Percentiles rank a stretch among this genome's conserved stretches.
phyloP scores from a whole-genome alignment of 1,284 basidiomycete genomes.

The Exsudoporus floridanus region DNA sequence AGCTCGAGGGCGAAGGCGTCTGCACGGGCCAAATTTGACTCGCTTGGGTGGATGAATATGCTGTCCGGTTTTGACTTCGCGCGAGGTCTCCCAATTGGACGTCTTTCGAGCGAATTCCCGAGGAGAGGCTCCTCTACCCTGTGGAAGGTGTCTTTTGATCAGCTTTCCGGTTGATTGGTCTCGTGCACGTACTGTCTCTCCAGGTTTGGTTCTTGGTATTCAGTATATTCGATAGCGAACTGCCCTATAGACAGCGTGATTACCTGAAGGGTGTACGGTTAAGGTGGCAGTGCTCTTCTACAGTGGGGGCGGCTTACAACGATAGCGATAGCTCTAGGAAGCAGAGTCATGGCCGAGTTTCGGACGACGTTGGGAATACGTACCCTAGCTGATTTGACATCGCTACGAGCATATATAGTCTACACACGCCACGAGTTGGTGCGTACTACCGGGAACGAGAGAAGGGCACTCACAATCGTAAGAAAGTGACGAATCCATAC shows the following conservation, averaged over 20 bases:
- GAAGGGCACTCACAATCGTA: constrained; percentile 52
- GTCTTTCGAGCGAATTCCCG: constrained; percentile 17
- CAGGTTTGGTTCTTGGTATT: constrained; percentile 29
- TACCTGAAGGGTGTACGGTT: constrained; percentile 36
- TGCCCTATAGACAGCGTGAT: constrained; percentile 55
- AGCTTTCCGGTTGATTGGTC: not conserved
- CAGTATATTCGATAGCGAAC: constrained; percentile 52
- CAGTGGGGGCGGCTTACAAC: constrained; percentile 42
- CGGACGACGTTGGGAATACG: constrained; percentile 26
- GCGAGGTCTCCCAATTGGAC: constrained; percentile 35
- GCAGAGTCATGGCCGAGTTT: constrained; percentile 2
- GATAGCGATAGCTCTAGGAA: constrained; percentile 50
- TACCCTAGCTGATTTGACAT: constrained; percentile 69
- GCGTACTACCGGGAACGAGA: not conserved
- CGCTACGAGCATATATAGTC: constrained; percentile 68
- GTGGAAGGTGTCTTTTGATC: not conserved
- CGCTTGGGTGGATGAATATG: constrained; percentile 60
- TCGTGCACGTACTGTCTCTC: constrained; percentile 18
- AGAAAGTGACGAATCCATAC: constrained; percentile 55
- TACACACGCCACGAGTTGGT: constrained; percentile 27
- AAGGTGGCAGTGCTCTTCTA: not conserved
- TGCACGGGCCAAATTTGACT: constrained; percentile 63
- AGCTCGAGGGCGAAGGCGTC: constrained; percentile 56
- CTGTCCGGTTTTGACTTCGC: constrained; percentile 54
- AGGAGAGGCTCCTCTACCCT: constrained; percentile 41